Evolutionary conservation across 129 eudicot species (phyloP).

Genomic region (Lactuca sativa): DNA sequence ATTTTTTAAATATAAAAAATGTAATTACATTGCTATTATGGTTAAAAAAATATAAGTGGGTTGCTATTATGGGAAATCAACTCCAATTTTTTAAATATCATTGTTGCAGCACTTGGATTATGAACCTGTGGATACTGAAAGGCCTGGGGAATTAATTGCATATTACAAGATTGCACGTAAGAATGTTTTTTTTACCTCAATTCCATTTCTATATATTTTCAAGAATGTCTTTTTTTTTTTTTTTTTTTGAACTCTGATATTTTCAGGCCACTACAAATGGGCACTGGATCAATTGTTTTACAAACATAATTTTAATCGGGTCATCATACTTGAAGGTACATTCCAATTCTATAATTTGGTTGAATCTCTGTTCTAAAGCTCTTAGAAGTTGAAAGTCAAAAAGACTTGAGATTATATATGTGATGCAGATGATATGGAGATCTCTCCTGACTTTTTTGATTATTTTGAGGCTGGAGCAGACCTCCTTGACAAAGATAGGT

Average conservation of each 20-base stretch:
- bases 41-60: background rate
- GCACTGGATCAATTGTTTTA: conserved; percentile 85
- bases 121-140: conserved; percentile 77
- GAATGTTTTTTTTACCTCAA: conserved; percentile 2
- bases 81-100: background rate
- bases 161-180: conserved; percentile 98
- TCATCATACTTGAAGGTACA: conserved; percentile 92
- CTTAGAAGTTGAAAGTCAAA: background rate
- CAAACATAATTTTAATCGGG: conserved; percentile 72
- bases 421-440: conserved; percentile 94
- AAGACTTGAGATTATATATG: background rate
- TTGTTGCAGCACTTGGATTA: conserved; percentile 73
- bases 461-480: conserved; percentile 96
- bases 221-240: background rate
- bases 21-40: background rate
- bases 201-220: conserved; percentile 1
- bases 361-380: conserved; percentile 5
- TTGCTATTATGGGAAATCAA: background rate
- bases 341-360: too few species aligned
- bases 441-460: conserved; percentile 87
- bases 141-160: conserved; percentile 94
- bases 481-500: conserved; percentile 87
- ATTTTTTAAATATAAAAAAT: too few species aligned
- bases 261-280: conserved; percentile 96
- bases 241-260: conserved; percentile 12